These are phyloP conservation scores for Pichia californica DNA, from an alignment of 805 yeast genomes.

Conservation along the genomic window DNA sequence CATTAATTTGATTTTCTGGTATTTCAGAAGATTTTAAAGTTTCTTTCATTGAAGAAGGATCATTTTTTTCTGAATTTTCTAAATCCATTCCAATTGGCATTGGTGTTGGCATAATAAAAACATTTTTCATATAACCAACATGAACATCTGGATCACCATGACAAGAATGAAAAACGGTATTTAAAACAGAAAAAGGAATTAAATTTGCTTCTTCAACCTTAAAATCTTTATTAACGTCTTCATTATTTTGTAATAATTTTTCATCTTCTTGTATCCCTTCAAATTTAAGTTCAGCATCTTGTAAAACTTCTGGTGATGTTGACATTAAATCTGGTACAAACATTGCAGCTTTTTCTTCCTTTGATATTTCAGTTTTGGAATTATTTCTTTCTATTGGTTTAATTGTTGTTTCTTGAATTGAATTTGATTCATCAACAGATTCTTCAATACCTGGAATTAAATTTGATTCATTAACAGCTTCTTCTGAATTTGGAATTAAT, in stretches of 20 bases:
- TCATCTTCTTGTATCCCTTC: background rate
- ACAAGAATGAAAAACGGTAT: conserved; percentile 13
- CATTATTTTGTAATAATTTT: background rate
- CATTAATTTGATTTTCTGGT: background rate
- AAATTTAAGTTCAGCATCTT: background rate
- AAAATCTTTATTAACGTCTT: conserved; percentile 2
- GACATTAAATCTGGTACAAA: conserved; percentile 8
- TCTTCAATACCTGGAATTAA: too few relatives aligned
- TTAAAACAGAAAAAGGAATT: conserved; percentile 11
- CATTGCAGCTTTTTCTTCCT: background rate
- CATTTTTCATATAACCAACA: conserved; percentile 12
- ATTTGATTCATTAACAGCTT: too few relatives aligned
- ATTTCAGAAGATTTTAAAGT: background rate
- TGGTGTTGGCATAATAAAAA: conserved; percentile 1
- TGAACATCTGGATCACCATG: conserved; percentile 15
- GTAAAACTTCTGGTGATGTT: conserved; percentile 9
- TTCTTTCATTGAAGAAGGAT: background rate
- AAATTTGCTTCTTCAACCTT: conserved; percentile 9
- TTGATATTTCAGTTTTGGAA: background rate
- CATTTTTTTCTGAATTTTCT: background rate
- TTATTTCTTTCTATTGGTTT: background rate
- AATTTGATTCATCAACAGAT: background rate
- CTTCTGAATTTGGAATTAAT: too few relatives aligned
- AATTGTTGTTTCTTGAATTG: background rate
- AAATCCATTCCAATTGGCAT: conserved; percentile 1